These are phyloP conservation scores for Candida rishiriensis DNA, from an alignment of 805 yeast genomes.

Conservation along the genomic window DNA sequence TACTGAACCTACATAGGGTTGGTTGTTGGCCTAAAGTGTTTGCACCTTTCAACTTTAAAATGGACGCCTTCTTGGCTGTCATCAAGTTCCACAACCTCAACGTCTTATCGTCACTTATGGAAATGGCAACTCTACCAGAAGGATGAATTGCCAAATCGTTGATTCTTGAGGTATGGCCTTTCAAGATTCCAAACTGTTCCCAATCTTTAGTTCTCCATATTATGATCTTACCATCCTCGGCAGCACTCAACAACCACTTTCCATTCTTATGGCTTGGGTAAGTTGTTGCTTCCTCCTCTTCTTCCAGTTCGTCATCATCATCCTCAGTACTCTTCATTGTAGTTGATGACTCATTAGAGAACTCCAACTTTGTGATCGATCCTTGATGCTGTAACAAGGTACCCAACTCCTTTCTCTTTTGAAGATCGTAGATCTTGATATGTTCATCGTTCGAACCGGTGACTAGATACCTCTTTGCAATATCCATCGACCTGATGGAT, in stretches of 20 bases:
- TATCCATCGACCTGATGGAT: constrained; percentile 80
- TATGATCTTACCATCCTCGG: constrained; percentile 84
- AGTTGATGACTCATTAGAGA: constrained; percentile 47
- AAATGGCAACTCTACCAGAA: constrained; percentile 81
- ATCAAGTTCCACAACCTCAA: constrained; percentile 91
- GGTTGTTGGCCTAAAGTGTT: constrained; percentile 56
- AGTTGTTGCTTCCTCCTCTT: not conserved
- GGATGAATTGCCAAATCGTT: constrained; percentile 89
- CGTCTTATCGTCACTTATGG: constrained; percentile 82
- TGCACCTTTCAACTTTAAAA: constrained; percentile 64
- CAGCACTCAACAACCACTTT: constrained; percentile 87
- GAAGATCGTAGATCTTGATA: constrained; percentile 89
- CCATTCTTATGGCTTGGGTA: constrained; percentile 42
- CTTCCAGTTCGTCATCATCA: constrained; percentile 18
- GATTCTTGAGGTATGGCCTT: constrained; percentile 83
- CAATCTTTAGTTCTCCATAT: constrained; percentile 97
- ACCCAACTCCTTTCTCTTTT: constrained; percentile 90
- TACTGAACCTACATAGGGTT: constrained; percentile 23
- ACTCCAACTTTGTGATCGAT: constrained; percentile 71
- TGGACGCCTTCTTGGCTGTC: constrained; percentile 93
- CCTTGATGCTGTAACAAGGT: constrained; percentile 85
- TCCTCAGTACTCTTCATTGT: constrained; percentile 1
- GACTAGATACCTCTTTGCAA: constrained; percentile 78
- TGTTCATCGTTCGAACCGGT: constrained; percentile 96
- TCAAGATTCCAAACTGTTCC: constrained; percentile 84